Base-by-base conservation (phyloP, 2,329 filamentous ascomycete species). In the Sarocladiaceae sp. region DNA sequence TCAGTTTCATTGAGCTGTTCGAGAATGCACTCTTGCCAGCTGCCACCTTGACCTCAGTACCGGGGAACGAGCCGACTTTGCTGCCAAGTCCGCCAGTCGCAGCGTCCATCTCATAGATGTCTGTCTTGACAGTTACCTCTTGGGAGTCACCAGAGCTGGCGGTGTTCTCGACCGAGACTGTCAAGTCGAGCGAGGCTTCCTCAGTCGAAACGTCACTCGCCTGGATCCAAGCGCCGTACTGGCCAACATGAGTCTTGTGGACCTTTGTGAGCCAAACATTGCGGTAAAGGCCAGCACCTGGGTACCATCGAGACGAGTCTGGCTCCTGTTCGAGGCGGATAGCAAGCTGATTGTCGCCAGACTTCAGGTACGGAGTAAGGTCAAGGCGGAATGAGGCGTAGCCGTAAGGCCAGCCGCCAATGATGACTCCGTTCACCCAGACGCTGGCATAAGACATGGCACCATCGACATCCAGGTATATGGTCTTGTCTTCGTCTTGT, bases 241-340 rank as follows among this genome's bases (percentile, higher is more conserved):
- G 69, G 7, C 56, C 66, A 3, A 78, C 65, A 47, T 76, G 74
- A 0, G 63, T 58, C 1, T 64, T 54, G 27, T 67, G 56, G 10
- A 68, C 66, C 46, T 70, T 75, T 27, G 68, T 66, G 13, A 78
- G 62, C 73, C 73, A 78, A 3, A 77, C 61, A 46, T 75, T 74
- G 1, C 73, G 66, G 51, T 77, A 77, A 12, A 78, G 59, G 1
- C 73, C 74, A 11, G 61, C 73, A 12, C 74, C 73, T 3, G 73
- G 73, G 48, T 77, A 78, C 71, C 72, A 78, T 3, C 73, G 65
- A 2, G 73, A 71, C 2, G 64, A 70, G 13, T 72, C 62, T 1
- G 66, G 31, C 0, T 66, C 60, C 47, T 77, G 74, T 39, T 78
- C 72, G 2, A 77, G 49, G 1, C 74, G 67, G 29, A 78, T 71